Conservation (phyloP, 768 basidiomycete species). For the Kwoniella mangroviensis region DNA sequence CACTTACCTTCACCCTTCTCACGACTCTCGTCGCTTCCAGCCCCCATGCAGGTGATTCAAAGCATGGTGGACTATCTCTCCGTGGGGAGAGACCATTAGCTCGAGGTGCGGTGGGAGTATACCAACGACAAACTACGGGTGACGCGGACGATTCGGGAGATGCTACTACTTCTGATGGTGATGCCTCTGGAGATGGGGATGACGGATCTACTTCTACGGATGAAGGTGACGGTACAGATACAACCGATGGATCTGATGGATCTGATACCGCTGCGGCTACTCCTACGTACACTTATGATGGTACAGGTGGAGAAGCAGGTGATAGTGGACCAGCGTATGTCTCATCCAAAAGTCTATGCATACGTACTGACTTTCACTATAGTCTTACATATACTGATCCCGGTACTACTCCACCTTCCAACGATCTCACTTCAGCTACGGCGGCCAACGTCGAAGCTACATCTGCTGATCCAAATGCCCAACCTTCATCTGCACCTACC, state of each 20-base stretch:
- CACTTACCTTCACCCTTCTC: conserved; percentile 16
- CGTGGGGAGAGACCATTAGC: neutral
- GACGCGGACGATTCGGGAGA: conserved; percentile 12
- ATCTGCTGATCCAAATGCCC: conserved; percentile 15
- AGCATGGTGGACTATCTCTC: neutral
- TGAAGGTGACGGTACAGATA: conserved; percentile 3
- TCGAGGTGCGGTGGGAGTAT: neutral
- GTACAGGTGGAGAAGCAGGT: conserved; percentile 15
- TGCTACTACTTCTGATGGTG: conserved; percentile 5
- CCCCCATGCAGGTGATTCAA: neutral
- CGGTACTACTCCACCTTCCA: conserved; percentile 4
- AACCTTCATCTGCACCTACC: conserved; percentile 10
- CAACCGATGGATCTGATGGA: neutral
- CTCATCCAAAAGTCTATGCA: neutral
- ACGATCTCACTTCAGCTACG: conserved; percentile 16
- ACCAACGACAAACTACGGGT: conserved; percentile 8
- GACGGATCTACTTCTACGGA: conserved; percentile 9
- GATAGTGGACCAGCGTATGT: conserved; percentile 25
- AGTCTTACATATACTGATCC: conserved; percentile 14
- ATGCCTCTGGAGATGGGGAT: neutral
- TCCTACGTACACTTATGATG: conserved; percentile 13
- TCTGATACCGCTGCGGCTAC: conserved; percentile 7
- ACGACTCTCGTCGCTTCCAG: conserved; percentile 1
- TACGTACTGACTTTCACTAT: neutral
- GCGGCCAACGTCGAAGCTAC: conserved; percentile 9